Evolutionary conservation across 768 basidiomycete species (phyloP).

Genomic region (Roridomyces roridus): DNA sequence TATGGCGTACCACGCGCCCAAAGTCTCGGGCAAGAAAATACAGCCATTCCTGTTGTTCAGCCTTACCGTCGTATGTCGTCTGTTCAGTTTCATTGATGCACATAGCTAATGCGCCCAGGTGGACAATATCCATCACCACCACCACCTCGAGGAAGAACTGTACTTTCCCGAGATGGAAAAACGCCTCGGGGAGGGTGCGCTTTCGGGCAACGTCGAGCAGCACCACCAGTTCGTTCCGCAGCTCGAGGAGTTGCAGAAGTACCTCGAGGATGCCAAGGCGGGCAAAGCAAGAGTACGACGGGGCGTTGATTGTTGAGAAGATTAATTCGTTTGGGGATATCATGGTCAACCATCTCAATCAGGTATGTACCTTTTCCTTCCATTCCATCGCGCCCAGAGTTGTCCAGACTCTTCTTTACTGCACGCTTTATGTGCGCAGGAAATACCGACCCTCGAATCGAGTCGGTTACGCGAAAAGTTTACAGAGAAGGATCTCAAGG

Average conservation of each 20-base stretch:
- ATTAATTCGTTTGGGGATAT: not conserved
- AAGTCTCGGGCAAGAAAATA: slow-evolving; percentile 17
- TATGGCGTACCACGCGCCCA: slow-evolving; percentile 19
- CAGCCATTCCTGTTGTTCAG: slow-evolving; percentile 24
- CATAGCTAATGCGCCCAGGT: not conserved
- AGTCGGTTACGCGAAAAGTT: not conserved
- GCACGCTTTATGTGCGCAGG: too few relatives aligned
- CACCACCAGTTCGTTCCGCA: slow-evolving; percentile 20
- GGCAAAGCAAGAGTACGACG: slow-evolving; percentile 11
- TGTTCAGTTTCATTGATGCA: not conserved
- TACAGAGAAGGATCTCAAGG: not conserved
- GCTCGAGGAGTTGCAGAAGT: slow-evolving; percentile 12
- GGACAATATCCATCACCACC: slow-evolving; percentile 22
- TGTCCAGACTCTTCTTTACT: not conserved
- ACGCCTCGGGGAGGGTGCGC: slow-evolving; percentile 10
- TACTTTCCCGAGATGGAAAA: slow-evolving; percentile 22
- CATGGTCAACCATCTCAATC: not conserved
- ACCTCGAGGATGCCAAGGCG: too few relatives aligned
- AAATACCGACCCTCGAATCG: not conserved
- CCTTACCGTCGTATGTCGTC: not conserved
- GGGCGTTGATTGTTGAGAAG: not conserved
- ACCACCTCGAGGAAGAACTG: slow-evolving; percentile 23
- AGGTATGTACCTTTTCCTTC: too few relatives aligned
- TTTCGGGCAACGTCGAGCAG: slow-evolving; percentile 26
- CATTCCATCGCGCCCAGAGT: not conserved